phyloP scores from a whole-genome alignment of 129 eudicot species.

The Cynara cardunculus region DNA sequence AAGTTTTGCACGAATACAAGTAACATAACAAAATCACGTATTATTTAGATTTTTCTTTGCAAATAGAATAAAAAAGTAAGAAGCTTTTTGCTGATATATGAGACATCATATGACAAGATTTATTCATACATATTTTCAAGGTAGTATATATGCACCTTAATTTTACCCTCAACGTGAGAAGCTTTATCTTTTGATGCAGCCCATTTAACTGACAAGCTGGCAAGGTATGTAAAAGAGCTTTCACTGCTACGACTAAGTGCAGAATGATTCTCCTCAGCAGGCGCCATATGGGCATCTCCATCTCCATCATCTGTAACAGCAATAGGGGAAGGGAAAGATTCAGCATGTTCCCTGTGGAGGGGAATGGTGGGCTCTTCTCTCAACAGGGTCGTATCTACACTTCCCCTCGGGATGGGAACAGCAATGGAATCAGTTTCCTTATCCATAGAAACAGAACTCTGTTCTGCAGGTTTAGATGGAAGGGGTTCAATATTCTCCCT shows the following conservation, averaged over 20 bases:
- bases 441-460: constrained; percentile 21
- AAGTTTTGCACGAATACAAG: constrained; percentile 18
- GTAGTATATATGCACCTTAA: constrained; percentile 54
- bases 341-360: constrained; percentile 18
- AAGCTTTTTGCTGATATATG: neutral
- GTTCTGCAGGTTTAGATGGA: constrained; percentile 10
- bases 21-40: neutral
- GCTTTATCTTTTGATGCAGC: constrained; percentile 36
- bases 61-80: neutral
- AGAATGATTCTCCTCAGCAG: constrained; percentile 36
- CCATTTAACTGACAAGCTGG: constrained; percentile 56
- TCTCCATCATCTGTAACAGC: constrained; percentile 42
- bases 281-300: constrained; percentile 45
- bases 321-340: constrained; percentile 29
- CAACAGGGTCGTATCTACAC: constrained; percentile 14
- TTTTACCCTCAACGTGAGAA: constrained; percentile 62
- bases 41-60: neutral
- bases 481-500: constrained; percentile 21
- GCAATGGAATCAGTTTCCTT: constrained; percentile 12
- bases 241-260: constrained; percentile 43
- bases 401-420: constrained; percentile 8
- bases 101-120: neutral
- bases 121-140: neutral
- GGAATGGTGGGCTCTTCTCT: constrained; percentile 32
- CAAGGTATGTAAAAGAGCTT: constrained; percentile 73